Evolutionary conservation across 2,329 filamentous ascomycete species (phyloP).

Genomic region (Penicillium expansum): DNA sequence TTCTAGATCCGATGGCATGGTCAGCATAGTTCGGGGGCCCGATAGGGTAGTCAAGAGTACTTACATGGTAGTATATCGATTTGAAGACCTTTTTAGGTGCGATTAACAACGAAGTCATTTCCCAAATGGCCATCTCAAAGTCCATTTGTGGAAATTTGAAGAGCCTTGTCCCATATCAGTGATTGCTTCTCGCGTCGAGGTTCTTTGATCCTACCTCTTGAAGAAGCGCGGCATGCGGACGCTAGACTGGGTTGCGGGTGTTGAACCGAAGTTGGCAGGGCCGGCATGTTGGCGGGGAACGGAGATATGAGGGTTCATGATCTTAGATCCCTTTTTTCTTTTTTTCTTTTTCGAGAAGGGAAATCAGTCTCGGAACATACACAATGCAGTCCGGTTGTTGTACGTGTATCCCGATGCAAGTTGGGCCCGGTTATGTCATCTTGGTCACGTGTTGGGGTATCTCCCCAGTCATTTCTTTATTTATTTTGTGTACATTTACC

Average conservation of each 20-base stretch:
- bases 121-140: slow-evolving; percentile 71
- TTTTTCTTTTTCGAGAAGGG: background rate
- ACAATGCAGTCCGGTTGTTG: slow-evolving; percentile 3
- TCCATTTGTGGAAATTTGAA: slow-evolving; percentile 74
- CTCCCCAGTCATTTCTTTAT: background rate
- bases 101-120: slow-evolving; percentile 67
- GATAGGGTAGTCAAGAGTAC: slow-evolving; percentile 21
- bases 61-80: slow-evolving; percentile 67
- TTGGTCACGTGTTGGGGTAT: slow-evolving; percentile 10
- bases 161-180: slow-evolving; percentile 45
- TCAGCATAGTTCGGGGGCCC: slow-evolving; percentile 11
- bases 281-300: slow-evolving; percentile 58
- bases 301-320: slow-evolving; percentile 61
- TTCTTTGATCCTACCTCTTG: slow-evolving; percentile 48
- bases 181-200: background rate
- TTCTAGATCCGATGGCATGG: slow-evolving; percentile 31
- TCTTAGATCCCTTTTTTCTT: slow-evolving; percentile 6
- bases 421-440: slow-evolving; percentile 11
- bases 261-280: slow-evolving; percentile 53
- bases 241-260: slow-evolving; percentile 50
- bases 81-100: slow-evolving; percentile 69
- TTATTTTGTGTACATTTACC: no score
- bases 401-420: background rate
- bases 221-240: slow-evolving; percentile 66
- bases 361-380: slow-evolving; percentile 1